These are phyloP conservation scores for Fusarium sp. DNA, from an alignment of 2,329 filamentous ascomycete species.

Conservation along the genomic window DNA sequence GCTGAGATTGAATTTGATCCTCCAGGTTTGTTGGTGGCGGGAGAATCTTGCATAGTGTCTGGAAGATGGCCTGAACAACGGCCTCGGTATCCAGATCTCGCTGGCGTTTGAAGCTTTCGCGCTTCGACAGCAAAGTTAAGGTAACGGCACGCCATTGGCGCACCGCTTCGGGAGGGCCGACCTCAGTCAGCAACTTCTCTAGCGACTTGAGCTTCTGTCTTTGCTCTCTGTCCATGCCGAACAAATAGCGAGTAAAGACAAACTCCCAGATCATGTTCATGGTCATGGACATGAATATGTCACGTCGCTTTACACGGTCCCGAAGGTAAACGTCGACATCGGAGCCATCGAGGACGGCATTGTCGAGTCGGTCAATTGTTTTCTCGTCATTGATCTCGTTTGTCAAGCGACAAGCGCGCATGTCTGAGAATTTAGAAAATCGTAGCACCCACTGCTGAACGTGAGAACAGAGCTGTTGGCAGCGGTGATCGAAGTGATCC, in stretches of 20 bases:
- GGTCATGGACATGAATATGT: conserved; percentile 98
- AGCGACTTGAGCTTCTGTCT: conserved; percentile 96
- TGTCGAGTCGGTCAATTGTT: conserved; percentile 93
- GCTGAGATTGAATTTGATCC: conserved; percentile 81
- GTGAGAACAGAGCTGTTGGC: conserved; percentile 93
- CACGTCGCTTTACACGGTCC: conserved; percentile 87
- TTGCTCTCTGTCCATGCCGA: conserved; percentile 98
- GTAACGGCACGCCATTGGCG: conserved; percentile 98
- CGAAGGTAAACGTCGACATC: conserved; percentile 89
- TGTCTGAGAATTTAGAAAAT: conserved; percentile 98
- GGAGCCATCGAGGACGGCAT: conserved; percentile 91
- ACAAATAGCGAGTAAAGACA: conserved; percentile 96
- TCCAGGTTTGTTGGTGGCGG: conserved; percentile 87
- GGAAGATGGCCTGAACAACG: conserved; percentile 87
- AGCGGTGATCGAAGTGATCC: conserved; percentile 94
- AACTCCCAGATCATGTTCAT: conserved; percentile 99
- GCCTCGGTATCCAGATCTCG: conserved; percentile 92
- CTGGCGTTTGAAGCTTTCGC: conserved; percentile 83
- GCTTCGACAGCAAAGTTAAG: conserved; percentile 84
- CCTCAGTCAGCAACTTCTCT: conserved; percentile 90
- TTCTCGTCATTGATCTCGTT: conserved; percentile 90
- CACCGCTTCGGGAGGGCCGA: conserved; percentile 88
- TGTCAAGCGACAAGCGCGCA: conserved; percentile 85
- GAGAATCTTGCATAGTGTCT: conserved; percentile 84
- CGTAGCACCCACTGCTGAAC: conserved; percentile 98